phyloP scores from a whole-genome alignment of 805 yeast species.

The Kluyveromyces starmeri region DNA sequence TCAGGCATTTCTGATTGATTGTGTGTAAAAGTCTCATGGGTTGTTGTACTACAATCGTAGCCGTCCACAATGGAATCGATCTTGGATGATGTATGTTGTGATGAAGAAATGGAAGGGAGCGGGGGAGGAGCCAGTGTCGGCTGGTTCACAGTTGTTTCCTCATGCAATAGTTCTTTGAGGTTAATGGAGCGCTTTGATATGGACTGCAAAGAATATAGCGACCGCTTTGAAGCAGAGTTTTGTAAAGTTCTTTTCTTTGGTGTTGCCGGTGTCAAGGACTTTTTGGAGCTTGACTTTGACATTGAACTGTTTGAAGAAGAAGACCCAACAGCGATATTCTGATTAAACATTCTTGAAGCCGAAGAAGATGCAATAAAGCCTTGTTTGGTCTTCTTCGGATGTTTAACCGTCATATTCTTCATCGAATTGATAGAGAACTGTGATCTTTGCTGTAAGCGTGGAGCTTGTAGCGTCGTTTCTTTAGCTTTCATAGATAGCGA shows the following conservation, averaged over 20 bases:
- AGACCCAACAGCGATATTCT: slow-evolving; percentile 5
- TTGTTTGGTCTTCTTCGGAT: slow-evolving; percentile 6
- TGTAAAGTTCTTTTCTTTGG: slow-evolving; percentile 14
- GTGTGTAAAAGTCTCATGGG: too few relatives aligned
- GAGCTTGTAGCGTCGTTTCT: slow-evolving; percentile 14
- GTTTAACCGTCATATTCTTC: slow-evolving; percentile 6
- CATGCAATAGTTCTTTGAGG: slow-evolving; percentile 22
- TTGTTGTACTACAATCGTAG: slow-evolving; percentile 1
- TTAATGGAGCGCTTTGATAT: slow-evolving; percentile 30
- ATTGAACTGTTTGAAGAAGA: slow-evolving; percentile 7
- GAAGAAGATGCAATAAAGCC: slow-evolving; percentile 24
- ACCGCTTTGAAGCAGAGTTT: slow-evolving; percentile 26
- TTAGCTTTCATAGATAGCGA: too few relatives aligned
- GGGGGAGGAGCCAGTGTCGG: slow-evolving; percentile 11
- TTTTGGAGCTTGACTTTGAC: slow-evolving; percentile 14
- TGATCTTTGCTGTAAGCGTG: slow-evolving; percentile 23
- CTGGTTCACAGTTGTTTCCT: slow-evolving; percentile 9
- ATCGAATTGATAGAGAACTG: slow-evolving; percentile 24
- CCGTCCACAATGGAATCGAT: slow-evolving; percentile 3
- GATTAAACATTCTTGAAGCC: slow-evolving; percentile 5
- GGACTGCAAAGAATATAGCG: slow-evolving; percentile 27
- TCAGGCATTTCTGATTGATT: too few relatives aligned
- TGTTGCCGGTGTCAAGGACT: slow-evolving; percentile 8
- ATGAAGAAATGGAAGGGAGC: slow-evolving; percentile 7
- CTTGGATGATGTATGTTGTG: slow-evolving; percentile 4